phyloP scores from a whole-genome alignment of 2,329 filamentous ascomycete genomes.

The Diaporthe australafricana region DNA sequence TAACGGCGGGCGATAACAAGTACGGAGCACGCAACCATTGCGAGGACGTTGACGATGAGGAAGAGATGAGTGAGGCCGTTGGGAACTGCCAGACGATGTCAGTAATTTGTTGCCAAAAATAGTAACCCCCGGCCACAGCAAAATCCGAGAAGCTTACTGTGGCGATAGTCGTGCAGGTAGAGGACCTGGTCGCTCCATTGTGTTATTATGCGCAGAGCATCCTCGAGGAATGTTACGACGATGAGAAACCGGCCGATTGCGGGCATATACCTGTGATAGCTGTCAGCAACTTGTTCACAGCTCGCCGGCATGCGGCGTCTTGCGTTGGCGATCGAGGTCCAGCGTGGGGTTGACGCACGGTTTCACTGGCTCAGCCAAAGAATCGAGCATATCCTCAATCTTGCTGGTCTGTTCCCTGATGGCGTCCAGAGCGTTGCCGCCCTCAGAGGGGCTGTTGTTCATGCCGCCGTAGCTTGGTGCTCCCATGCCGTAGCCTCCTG shows the following conservation, averaged over 20 bases:
- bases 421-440: constrained; percentile 80
- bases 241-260: constrained; percentile 97
- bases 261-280: constrained; percentile 81
- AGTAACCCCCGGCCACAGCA: constrained; percentile 30
- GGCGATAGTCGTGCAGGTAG: constrained; percentile 91
- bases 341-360: constrained; percentile 72
- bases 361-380: constrained; percentile 88
- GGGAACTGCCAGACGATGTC: constrained; percentile 71
- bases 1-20: constrained; percentile 93
- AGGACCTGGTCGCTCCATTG: constrained; percentile 97
- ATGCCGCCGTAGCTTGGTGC: constrained; percentile 80
- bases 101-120: constrained; percentile 29
- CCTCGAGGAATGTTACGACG: constrained; percentile 97
- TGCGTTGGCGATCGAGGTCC: neutral
- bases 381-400: constrained; percentile 94
- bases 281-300: constrained; percentile 41
- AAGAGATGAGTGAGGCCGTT: constrained; percentile 91
- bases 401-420: constrained; percentile 97
- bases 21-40: constrained; percentile 84
- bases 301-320: neutral
- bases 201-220: constrained; percentile 94
- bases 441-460: constrained; percentile 72
- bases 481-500: constrained; percentile 38
- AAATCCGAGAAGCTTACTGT: constrained; percentile 74
- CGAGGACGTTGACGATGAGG: constrained; percentile 88